Evolutionary conservation across 495 filamentous ascomycete genomes (phyloP).

Genomic region (Annulohypoxylon maeteangense): DNA sequence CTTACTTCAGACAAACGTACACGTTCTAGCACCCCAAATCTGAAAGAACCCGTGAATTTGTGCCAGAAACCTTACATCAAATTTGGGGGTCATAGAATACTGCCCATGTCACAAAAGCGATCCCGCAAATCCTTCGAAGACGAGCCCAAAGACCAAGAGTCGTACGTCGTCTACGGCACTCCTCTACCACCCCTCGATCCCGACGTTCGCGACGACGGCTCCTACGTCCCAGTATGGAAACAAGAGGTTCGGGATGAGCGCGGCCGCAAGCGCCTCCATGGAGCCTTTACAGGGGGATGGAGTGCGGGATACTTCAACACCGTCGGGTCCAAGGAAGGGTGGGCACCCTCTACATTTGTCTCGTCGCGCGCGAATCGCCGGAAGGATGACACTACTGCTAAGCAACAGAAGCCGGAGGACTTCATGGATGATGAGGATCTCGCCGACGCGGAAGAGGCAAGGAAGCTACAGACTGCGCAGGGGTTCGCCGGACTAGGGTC

Average conservation of each 20-base stretch:
- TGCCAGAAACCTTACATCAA: not conserved
- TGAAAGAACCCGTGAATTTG: not conserved
- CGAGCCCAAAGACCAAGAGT: conserved; percentile 76
- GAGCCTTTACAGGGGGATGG: conserved; percentile 96
- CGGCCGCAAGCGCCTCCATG: conserved; percentile 90
- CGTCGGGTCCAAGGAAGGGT: conserved; percentile 97
- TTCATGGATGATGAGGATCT: conserved; percentile 99
- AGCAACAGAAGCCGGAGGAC: conserved; percentile 80
- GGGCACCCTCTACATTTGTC: conserved; percentile 90
- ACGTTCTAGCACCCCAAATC: not conserved
- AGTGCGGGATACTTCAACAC: conserved; percentile 99
- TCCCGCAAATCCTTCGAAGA: conserved; percentile 80
- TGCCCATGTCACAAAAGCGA: conserved; percentile 81
- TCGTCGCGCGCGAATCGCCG: conserved; percentile 85
- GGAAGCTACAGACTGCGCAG: conserved; percentile 73
- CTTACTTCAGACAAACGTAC: not conserved
- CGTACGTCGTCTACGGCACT: conserved; percentile 86
- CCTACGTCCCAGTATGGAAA: conserved; percentile 94
- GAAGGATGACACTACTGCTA: conserved; percentile 66
- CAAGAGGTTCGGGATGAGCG: conserved; percentile 96
- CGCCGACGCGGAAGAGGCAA: conserved; percentile 82
- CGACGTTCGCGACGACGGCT: conserved; percentile 87
- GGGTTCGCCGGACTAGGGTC: conserved; percentile 82
- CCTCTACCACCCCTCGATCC: conserved; percentile 84
- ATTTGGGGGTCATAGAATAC: not conserved